phyloP scores from a whole-genome alignment of 1,284 basidiomycete genomes.

The Boletus austroedulis region DNA sequence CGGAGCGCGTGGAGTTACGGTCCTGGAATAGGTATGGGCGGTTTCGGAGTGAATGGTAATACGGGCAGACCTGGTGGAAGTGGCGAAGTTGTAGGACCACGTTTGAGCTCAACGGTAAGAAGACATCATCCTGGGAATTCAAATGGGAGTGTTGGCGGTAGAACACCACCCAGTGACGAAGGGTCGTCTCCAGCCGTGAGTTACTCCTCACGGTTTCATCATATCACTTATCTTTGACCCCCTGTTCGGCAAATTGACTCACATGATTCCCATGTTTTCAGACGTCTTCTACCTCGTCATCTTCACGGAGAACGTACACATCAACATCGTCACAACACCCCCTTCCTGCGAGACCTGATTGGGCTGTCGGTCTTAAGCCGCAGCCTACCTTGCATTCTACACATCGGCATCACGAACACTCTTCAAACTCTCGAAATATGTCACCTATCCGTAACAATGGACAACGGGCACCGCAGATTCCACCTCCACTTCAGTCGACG shows the following conservation, averaged over 20 bases:
- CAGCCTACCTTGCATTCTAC: constrained; percentile 58
- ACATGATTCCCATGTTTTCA: constrained; percentile 23
- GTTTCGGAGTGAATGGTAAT: constrained; percentile 35
- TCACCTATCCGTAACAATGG: constrained; percentile 41
- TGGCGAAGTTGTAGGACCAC: constrained; percentile 58
- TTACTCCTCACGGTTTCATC: constrained; percentile 20
- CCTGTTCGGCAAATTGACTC: not conserved
- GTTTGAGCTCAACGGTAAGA: constrained; percentile 51
- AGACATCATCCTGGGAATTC: constrained; percentile 49
- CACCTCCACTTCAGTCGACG: constrained; percentile 51
- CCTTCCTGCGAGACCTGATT: constrained; percentile 74
- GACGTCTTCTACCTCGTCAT: constrained; percentile 75
- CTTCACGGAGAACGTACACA: constrained; percentile 69
- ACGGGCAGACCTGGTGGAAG: constrained; percentile 21
- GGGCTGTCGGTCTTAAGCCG: constrained; percentile 78
- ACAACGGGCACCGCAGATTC: constrained; percentile 35
- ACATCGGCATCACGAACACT: constrained; percentile 44
- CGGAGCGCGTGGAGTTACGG: constrained; percentile 66
- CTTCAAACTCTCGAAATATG: constrained; percentile 39
- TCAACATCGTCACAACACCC: constrained; percentile 75
- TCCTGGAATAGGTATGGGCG: constrained; percentile 52
- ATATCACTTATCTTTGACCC: not conserved
- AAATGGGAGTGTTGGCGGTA: constrained; percentile 51
- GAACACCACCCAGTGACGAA: constrained; percentile 67
- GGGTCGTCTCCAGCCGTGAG: constrained; percentile 71